phyloP scores from a whole-genome alignment of 2,329 filamentous ascomycete species.

The Ceratocystis colombiana region DNA sequence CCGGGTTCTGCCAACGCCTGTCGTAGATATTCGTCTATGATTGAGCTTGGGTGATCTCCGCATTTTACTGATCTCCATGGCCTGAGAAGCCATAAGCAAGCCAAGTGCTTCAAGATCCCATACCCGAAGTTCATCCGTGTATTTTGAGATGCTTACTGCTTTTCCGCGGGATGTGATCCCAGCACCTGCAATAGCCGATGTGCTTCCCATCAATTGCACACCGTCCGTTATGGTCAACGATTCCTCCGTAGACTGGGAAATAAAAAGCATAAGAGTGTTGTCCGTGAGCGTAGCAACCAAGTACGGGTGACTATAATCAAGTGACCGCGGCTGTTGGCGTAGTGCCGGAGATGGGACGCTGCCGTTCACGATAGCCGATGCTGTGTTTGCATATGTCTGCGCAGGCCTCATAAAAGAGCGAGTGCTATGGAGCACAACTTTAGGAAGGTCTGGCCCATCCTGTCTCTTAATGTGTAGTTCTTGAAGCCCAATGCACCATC shows the following conservation, averaged over 20 bases:
- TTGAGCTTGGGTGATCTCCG: background rate
- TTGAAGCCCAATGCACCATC: conserved; percentile 88
- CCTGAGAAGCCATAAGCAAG: background rate
- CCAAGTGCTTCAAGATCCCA: conserved; percentile 61
- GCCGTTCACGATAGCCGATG: background rate
- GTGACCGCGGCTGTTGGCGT: conserved; percentile 42
- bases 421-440: conserved; percentile 4
- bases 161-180: conserved; percentile 77
- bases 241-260: conserved; percentile 63
- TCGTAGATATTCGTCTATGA: background rate
- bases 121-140: conserved; percentile 69
- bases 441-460: background rate
- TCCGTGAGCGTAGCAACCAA: conserved; percentile 74
- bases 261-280: conserved; percentile 74
- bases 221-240: conserved; percentile 60
- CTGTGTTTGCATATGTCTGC: background rate
- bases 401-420: background rate
- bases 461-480: conserved; percentile 56
- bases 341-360: no score
- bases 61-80: background rate
- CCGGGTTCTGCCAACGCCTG: background rate
- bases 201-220: conserved; percentile 79
- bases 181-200: conserved; percentile 75
- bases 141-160: conserved; percentile 75
- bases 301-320: conserved; percentile 72